phyloP scores from a whole-genome alignment of 331 rosid genomes.

The Phaseolus coccineus region DNA sequence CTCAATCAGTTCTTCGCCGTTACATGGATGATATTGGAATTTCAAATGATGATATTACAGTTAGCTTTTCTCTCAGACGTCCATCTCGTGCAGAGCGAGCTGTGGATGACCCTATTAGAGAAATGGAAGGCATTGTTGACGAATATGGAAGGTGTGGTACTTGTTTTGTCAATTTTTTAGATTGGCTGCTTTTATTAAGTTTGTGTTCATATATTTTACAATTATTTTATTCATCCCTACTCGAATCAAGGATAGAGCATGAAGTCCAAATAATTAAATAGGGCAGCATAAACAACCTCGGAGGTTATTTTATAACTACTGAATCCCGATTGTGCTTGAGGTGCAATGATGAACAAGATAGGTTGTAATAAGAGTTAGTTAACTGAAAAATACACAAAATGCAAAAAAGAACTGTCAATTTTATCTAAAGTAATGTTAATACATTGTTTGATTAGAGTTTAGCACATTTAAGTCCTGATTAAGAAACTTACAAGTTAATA shows the following conservation, averaged over 20 bases:
- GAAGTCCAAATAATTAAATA: constrained; percentile 25
- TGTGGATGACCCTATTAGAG: constrained; percentile 97
- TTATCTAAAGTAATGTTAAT: constrained; percentile 8
- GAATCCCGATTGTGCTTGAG: constrained; percentile 1
- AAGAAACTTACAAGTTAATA: neutral
- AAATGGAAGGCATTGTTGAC: constrained; percentile 99
- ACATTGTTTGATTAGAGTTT: constrained; percentile 17
- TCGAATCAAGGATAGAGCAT: constrained; percentile 4
- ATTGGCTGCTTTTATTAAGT: neutral
- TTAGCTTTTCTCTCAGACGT: constrained; percentile 83
- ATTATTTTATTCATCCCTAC: constrained; percentile 22
- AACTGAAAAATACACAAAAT: constrained; percentile 12
- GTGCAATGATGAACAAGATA: constrained; percentile 10
- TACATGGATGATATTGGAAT: constrained; percentile 92
- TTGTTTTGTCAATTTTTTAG: constrained; percentile 17
- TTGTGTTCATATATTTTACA: neutral
- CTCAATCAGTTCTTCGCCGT: constrained; percentile 85
- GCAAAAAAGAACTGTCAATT: constrained; percentile 1
- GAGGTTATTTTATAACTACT: neutral
- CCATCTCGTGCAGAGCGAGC: constrained; percentile 98
- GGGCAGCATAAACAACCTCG: neutral
- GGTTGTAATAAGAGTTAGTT: neutral
- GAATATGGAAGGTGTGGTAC: constrained; percentile 92
- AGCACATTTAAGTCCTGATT: neutral
- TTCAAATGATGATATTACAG: constrained; percentile 77